Conservation (phyloP, 176 grass and related monocot genomes). For the Puya raimondii region DNA sequence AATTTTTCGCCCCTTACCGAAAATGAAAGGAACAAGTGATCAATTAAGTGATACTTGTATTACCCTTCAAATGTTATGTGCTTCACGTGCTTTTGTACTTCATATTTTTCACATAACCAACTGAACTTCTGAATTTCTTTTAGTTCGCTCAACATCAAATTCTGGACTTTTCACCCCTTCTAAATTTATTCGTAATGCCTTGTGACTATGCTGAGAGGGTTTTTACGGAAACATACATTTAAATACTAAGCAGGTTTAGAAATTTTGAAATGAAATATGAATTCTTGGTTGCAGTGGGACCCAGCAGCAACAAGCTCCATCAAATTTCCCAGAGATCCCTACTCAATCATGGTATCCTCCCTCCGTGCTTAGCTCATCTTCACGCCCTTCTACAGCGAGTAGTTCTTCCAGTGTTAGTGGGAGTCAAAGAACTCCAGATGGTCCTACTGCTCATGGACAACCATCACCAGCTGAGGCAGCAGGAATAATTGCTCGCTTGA, state of each 20-base stretch:
- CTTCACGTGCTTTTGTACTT: too few species aligned
- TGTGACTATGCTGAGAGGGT: neutral
- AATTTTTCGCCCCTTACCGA: too few species aligned
- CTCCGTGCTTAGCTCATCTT: constrained; percentile 41
- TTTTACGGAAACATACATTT: neutral
- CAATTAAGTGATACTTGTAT: too few species aligned
- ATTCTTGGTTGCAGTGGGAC: constrained; percentile 35
- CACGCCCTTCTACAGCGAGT: constrained; percentile 50
- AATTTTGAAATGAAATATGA: neutral
- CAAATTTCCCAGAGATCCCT: constrained; percentile 57
- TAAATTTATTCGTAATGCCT: neutral
- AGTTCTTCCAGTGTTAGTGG: constrained; percentile 32
- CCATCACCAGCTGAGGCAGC: constrained; percentile 78
- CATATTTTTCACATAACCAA: too few species aligned
- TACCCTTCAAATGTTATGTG: too few species aligned
- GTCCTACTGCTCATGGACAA: constrained; percentile 44
- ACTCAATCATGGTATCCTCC: constrained; percentile 77
- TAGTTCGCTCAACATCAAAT: too few species aligned
- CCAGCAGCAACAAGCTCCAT: constrained; percentile 45
- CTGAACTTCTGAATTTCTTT: too few species aligned
- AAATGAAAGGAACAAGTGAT: too few species aligned
- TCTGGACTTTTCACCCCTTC: too few species aligned
- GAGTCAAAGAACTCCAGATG: constrained; percentile 55
- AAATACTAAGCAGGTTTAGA: neutral
- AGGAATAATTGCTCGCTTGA: constrained; percentile 65